Evolutionary conservation across 1,139 yeast genomes (phyloP).

Genomic region (Zygoascus sp.): DNA sequence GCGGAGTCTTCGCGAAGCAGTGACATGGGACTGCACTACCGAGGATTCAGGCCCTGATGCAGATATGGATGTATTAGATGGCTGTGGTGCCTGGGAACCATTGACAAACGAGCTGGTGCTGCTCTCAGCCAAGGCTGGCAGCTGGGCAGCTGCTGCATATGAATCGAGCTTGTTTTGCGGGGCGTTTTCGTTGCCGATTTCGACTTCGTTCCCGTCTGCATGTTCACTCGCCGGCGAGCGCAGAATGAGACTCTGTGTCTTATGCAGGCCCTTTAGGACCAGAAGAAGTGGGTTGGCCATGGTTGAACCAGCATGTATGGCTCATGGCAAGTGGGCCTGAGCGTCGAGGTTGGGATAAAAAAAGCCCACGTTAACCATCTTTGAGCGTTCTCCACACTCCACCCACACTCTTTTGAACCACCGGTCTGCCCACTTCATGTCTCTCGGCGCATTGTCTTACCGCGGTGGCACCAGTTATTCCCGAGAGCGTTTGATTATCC

Average conservation of each 20-base stretch:
- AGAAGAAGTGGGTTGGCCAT: conserved; percentile 25
- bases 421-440: too few species aligned
- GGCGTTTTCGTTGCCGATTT: too few species aligned
- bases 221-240: conserved; percentile 1
- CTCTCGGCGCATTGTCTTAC: conserved; percentile 10
- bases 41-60: neutral
- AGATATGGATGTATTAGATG: too few species aligned
- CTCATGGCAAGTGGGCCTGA: neutral
- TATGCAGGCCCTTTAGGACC: conserved; percentile 24
- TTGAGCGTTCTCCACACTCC: neutral
- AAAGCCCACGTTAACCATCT: too few species aligned
- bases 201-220: too few species aligned
- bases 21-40: neutral
- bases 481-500: conserved; percentile 10
- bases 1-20: conserved; percentile 11
- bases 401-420: too few species aligned
- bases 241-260: conserved; percentile 14
- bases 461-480: conserved; percentile 4
- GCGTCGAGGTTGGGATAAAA: too few species aligned
- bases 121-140: too few species aligned
- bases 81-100: too few species aligned
- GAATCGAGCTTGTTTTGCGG: too few species aligned
- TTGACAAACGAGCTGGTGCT: neutral
- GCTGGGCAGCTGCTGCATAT: too few species aligned
- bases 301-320: neutral